These are phyloP conservation scores for Theileria sp. DNA, from an alignment of 169 alveolate genomes.

Conservation along the genomic window DNA sequence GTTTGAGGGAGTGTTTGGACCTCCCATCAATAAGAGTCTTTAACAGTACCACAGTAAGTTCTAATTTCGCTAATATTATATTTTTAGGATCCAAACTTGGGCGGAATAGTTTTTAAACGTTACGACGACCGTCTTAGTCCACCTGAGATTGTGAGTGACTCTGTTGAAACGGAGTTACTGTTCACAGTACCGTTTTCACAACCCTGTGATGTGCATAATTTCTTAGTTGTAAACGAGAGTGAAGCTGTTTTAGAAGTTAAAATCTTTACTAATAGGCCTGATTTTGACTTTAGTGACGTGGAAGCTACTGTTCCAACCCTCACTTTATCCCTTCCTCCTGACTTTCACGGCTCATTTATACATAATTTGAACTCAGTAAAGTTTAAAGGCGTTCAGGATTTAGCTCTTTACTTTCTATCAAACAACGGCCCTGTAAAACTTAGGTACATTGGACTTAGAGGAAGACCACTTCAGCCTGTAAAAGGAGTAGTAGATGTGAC, in stretches of 20 bases:
- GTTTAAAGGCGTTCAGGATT: slow-evolving; percentile 40
- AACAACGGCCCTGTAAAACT: slow-evolving; percentile 12
- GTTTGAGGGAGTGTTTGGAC: slow-evolving; percentile 52
- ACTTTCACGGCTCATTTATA: slow-evolving; percentile 61
- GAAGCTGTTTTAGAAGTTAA: slow-evolving; percentile 17
- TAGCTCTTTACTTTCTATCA: slow-evolving; percentile 46
- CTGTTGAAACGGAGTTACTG: slow-evolving; percentile 48
- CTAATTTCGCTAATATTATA: background rate
- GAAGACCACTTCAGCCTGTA: slow-evolving; percentile 21
- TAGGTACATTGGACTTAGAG: slow-evolving; percentile 64
- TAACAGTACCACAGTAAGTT: slow-evolving; percentile 50
- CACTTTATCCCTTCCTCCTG: slow-evolving; percentile 49
- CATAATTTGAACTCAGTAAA: slow-evolving; percentile 35
- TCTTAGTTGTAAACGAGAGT: slow-evolving; percentile 56
- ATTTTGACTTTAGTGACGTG: slow-evolving; percentile 60
- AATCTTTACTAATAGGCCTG: slow-evolving; percentile 43
- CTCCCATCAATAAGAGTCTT: slow-evolving; percentile 51
- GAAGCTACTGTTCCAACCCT: slow-evolving; percentile 58
- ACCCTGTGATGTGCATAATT: slow-evolving; percentile 53
- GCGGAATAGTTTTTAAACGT: slow-evolving; percentile 44
- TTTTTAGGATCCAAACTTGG: slow-evolving; percentile 34
- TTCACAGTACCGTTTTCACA: slow-evolving; percentile 54
- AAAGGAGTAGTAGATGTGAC: slow-evolving; percentile 45
- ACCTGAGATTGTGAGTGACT: slow-evolving; percentile 29
- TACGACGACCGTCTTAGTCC: slow-evolving; percentile 38